Evolutionary conservation across 2,329 filamentous ascomycete species (phyloP).

Genomic region (Aspergillus sp.): DNA sequence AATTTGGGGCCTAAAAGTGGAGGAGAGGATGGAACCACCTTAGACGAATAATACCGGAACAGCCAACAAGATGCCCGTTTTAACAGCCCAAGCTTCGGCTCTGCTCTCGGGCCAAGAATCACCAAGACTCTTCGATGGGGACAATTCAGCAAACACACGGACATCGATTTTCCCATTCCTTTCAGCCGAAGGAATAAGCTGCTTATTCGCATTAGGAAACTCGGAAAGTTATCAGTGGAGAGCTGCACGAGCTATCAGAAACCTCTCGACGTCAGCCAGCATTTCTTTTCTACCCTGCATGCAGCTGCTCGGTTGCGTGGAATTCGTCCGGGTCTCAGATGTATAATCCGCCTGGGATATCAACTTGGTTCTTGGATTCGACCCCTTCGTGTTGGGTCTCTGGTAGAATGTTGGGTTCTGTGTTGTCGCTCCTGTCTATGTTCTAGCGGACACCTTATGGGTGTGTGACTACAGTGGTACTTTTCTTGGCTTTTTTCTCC

Average conservation of each 20-base stretch:
- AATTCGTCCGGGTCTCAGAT: not conserved
- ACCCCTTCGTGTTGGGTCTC: not conserved
- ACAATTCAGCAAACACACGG: constrained; percentile 4
- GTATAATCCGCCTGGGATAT: not conserved
- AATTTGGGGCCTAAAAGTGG: constrained; percentile 2
- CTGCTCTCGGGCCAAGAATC: constrained; percentile 1
- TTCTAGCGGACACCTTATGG: not conserved
- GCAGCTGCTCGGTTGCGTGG: constrained; percentile 6
- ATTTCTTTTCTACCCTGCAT: not conserved
- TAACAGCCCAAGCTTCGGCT: constrained; percentile 7
- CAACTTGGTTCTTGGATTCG: not conserved
- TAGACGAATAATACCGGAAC: constrained; percentile 1
- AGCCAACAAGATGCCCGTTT: constrained; percentile 1
- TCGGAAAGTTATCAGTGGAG: not conserved
- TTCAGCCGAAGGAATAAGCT: not conserved
- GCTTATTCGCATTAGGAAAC: not conserved
- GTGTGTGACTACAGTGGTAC: not conserved
- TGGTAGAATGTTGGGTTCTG: not conserved
- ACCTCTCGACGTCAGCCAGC: not conserved
- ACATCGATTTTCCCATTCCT: not conserved
- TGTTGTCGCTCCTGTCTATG: not conserved
- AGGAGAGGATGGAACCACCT: not conserved
- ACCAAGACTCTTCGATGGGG: not conserved
- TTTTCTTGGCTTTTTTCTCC: not conserved
- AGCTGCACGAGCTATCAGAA: not conserved